phyloP scores from a whole-genome alignment of 768 basidiomycete genomes.

The Cystobasidium tubakii region DNA sequence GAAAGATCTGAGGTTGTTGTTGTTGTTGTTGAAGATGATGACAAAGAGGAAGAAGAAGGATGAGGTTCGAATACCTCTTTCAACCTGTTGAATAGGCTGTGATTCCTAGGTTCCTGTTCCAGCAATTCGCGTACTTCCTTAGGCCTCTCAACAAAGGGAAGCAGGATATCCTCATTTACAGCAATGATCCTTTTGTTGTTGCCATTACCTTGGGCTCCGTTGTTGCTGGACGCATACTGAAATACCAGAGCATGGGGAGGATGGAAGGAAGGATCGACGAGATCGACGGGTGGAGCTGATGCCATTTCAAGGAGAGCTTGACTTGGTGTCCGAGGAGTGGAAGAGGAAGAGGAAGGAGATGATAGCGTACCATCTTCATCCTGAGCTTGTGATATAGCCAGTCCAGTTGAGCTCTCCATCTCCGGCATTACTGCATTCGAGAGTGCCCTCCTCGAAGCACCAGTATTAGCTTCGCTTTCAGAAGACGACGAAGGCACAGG shows the following conservation, averaged over 20 bases:
- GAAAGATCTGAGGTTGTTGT: neutral
- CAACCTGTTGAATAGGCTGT: slow-evolving; percentile 2
- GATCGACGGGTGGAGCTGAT: neutral
- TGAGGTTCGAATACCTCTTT: slow-evolving; percentile 21
- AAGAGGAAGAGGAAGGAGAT: no score
- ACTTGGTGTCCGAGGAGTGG: neutral
- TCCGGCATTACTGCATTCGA: no score
- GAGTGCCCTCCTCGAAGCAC: no score
- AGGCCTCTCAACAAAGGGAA: slow-evolving; percentile 27
- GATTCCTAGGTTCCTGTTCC: slow-evolving; percentile 7
- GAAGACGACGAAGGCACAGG: neutral
- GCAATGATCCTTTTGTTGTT: slow-evolving; percentile 12
- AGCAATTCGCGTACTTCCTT: slow-evolving; percentile 23
- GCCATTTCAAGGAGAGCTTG: neutral
- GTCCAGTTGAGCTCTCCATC: neutral
- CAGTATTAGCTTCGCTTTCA: no score
- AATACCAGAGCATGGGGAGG: neutral
- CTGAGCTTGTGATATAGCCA: neutral
- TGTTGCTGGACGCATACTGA: neutral
- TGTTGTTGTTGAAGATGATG: neutral
- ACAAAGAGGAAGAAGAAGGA: neutral
- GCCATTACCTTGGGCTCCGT: neutral
- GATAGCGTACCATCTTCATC: neutral
- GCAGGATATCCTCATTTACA: slow-evolving; percentile 28
- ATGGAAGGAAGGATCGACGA: neutral